phyloP scores from a whole-genome alignment of 345 rosid species.

The Punica granatum region DNA sequence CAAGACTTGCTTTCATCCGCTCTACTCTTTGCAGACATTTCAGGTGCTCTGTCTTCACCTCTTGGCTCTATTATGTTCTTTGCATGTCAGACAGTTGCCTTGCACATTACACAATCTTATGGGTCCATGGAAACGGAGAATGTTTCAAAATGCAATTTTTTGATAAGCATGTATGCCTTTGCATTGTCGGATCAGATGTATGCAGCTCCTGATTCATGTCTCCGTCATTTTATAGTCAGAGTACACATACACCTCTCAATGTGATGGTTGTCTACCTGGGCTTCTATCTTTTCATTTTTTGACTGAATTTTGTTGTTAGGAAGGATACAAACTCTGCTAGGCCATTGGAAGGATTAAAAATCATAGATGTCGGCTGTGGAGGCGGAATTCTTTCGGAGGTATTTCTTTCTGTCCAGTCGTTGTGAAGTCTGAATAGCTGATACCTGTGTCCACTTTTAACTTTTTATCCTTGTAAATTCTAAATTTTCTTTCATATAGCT shows the following conservation, averaged over 20 bases:
- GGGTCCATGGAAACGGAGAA: neutral
- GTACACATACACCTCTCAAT: neutral
- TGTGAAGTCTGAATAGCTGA: neutral
- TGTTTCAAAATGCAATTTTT: neutral
- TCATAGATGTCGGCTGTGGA: slow-evolving; percentile 87
- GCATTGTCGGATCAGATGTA: neutral
- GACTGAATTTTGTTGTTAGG: slow-evolving; percentile 31
- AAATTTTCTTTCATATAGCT: neutral
- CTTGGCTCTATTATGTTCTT: neutral
- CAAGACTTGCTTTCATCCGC: slow-evolving; percentile 80
- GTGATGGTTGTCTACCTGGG: neutral
- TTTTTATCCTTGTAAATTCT: neutral
- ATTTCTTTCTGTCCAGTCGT: neutral
- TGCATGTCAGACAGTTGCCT: neutral
- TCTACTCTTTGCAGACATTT: slow-evolving; percentile 91
- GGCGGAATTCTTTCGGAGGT: slow-evolving; percentile 98
- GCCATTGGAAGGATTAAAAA: slow-evolving; percentile 78
- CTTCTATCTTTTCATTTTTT: neutral
- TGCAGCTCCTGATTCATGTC: neutral
- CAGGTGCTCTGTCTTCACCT: slow-evolving; percentile 25
- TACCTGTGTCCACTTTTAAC: neutral
- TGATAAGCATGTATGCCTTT: neutral
- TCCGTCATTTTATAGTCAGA: neutral
- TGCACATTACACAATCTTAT: neutral
- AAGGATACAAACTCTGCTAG: slow-evolving; percentile 60